These are phyloP conservation scores for Clarireedia monteithiana DNA, from an alignment of 2,329 filamentous ascomycete species.

Conservation along the genomic window DNA sequence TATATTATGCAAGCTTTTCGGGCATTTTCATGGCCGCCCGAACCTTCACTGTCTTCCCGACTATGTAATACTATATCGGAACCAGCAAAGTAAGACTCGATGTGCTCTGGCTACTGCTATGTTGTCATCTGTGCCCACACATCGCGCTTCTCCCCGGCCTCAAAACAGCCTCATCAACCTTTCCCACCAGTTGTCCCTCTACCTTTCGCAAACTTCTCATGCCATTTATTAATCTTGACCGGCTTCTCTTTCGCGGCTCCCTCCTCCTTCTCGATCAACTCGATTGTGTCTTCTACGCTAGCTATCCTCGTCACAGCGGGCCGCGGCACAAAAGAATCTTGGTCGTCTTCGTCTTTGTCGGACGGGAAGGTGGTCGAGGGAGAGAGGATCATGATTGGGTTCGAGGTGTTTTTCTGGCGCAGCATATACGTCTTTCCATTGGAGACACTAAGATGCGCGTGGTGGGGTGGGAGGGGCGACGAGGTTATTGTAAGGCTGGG, in stretches of 20 bases:
- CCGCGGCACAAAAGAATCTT: constrained; percentile 24
- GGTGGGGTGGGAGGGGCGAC: constrained; percentile 24
- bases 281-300: constrained; percentile 54
- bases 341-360: constrained; percentile 11
- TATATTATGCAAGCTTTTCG: too few relatives aligned
- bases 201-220: constrained; percentile 45
- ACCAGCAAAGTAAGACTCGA: too few relatives aligned
- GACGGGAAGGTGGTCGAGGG: constrained; percentile 25
- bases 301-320: constrained; percentile 41
- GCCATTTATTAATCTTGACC: constrained; percentile 43
- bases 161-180: not conserved
- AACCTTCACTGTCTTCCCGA: too few relatives aligned
- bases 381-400: constrained; percentile 51
- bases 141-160: not conserved
- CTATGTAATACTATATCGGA: too few relatives aligned
- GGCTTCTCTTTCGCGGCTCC: constrained; percentile 22
- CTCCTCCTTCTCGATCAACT: constrained; percentile 41
- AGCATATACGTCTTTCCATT: constrained; percentile 46
- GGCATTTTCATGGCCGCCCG: too few relatives aligned
- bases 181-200: constrained; percentile 3
- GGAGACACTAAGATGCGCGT: constrained; percentile 24
- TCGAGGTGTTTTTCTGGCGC: constrained; percentile 60
- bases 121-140: too few relatives aligned
- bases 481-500: constrained; percentile 27
- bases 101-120: too few relatives aligned